Evolutionary conservation across 2,329 filamentous ascomycete genomes (phyloP), one percentile per base, ranked within the genome.

Genomic region (Phaeosphaeria sp.): DNA sequence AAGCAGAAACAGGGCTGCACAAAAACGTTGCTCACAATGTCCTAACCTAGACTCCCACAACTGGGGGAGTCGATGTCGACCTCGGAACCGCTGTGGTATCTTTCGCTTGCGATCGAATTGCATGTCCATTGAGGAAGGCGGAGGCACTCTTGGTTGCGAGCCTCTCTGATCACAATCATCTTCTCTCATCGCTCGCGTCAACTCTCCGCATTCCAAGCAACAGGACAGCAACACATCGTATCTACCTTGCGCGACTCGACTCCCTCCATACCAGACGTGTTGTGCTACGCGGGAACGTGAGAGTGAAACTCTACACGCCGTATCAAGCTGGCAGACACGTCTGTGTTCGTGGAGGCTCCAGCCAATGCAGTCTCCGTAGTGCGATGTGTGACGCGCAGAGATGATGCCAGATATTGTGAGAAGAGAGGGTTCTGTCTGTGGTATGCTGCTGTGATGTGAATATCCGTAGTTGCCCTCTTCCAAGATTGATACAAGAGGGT

Each of bases 21-120:
- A 17, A 22, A 22, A n/a, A 17, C 22, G 15, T 36, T 22, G 27
- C 23, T 10, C 18, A 30, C 27, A 36, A 10, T 17, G n/a, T 10
- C 25, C 33, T 44, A 46, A 22, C 22, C 25, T 52, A 50, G 39
- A 55, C 52, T 52, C 52, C 27, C 52, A 43, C 27, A 5, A 27
- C 52, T 43, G 48, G 48, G 46, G 43, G 39, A 9, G 58, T 46
- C 30, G 30, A 52, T 48, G 25, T 39, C 30, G 10, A 48, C 42
- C 52, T 58, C 46, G 41, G 43, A 52, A 43, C 44, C 58, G 51
- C 54, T 60, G 53, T 33, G 44, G 48, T 54, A 60, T 60, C 58
- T 27, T 51, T 25, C 27, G 54, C 55, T 58, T 50, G 55, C 44
- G 20, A 52, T 49, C 44, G 58, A 58, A 53, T 46, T 20, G 43